Evolutionary conservation across 1,139 yeast genomes (phyloP), one percentile per base, ranked within the genome.

Genomic region (Ogataea hybrid): DNA sequence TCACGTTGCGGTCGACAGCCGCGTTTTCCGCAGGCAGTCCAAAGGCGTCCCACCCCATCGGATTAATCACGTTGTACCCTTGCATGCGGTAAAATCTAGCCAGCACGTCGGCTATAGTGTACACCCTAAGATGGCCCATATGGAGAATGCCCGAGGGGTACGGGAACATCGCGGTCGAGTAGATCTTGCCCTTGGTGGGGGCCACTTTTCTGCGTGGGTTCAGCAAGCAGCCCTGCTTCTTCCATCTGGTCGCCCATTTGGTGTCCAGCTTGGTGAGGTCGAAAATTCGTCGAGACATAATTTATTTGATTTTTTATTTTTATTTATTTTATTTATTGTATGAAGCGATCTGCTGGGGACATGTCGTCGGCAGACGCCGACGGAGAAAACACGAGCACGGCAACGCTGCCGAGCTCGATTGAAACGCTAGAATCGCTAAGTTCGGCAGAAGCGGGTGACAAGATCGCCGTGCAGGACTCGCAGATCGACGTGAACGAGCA

Each of bases 11-110:
- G 59, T 90, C 96, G 23, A 87, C 81, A 0, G 98, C 98, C 0
- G 98, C 98, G 63, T 92, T 92, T 60, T 92, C 98, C 0, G 98
- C 98, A 0, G 98, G 98, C 30, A 92, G 70, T 0, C 98, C 98
- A 70, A 92, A 92, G 0, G 97, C 96, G 69, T 92, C 98, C 97
- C 97, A 92, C 0, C 98, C 98, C 95, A 92, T 90, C 0, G 98
- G 97, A 60, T 92, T 96, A 5, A 90, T 72, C 14, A 90, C 96
- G 32, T 81, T 68, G 50, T 73, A 77, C 0, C 96, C 97, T 43
- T 75, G 77, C 65, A 86, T 74, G 49, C 94, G 69, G 53, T 87
- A 77, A 63, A 77, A 92, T 51, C 97, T 68, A 1, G 95, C 77
- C 29, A 92, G 61, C 1, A 81, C 84, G 61, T 92, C 98, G 56